Conservation (phyloP, 2,329 filamentous ascomycete species). For the Aspergillus sp. region DNA sequence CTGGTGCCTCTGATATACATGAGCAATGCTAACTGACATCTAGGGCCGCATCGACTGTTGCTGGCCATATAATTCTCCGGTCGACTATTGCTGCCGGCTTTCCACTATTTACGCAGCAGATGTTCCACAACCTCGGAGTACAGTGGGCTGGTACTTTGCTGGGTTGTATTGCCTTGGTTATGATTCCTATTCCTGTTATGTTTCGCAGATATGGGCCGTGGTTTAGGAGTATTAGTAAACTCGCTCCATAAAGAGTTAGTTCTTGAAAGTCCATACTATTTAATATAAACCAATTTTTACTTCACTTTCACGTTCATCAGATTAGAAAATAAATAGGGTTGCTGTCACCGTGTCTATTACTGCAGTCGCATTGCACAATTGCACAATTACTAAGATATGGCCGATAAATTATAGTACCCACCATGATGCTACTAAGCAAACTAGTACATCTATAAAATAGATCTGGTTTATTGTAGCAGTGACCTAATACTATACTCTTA, state of each 20-base stretch:
- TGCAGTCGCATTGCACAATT: too few relatives aligned
- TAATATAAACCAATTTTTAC: too few relatives aligned
- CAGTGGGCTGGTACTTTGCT: constrained; percentile 32
- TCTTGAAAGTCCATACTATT: too few relatives aligned
- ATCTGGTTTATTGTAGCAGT: too few relatives aligned
- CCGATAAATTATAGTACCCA: too few relatives aligned
- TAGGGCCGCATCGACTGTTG: constrained; percentile 30
- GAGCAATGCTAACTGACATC: neutral
- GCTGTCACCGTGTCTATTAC: too few relatives aligned
- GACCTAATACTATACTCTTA: too few relatives aligned
- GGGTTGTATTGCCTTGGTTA: constrained; percentile 21
- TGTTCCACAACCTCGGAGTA: constrained; percentile 29
- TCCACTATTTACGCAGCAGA: constrained; percentile 28
- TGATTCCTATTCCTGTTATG: neutral
- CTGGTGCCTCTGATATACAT: neutral
- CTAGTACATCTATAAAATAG: too few relatives aligned
- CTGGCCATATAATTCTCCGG: constrained; percentile 29
- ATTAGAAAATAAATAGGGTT: too few relatives aligned
- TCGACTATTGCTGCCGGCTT: constrained; percentile 26
- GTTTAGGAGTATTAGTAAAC: neutral
- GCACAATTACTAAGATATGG: too few relatives aligned
- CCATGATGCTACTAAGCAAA: too few relatives aligned
- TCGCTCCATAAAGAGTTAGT: neutral
- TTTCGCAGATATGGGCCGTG: neutral
- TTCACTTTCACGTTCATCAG: too few relatives aligned